Percentiles rank a stretch among this genome's conserved stretches.
These are phyloP conservation scores for Leptographium flavum DNA, from an alignment of 2,329 filamentous ascomycete species.

Conservation along the genomic window DNA sequence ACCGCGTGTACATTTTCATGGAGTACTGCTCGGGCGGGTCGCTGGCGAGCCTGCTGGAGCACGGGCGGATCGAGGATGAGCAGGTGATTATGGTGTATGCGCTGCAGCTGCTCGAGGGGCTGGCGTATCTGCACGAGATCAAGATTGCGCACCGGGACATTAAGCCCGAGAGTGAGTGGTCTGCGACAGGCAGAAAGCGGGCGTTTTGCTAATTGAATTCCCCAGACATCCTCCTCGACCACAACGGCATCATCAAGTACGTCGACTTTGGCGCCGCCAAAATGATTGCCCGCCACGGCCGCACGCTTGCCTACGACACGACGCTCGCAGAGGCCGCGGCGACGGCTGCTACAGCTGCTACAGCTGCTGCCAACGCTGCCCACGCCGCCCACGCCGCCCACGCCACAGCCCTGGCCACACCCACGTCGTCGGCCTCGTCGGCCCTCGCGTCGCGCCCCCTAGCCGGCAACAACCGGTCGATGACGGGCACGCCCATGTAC, in stretches of 20 bases:
- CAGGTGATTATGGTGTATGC: constrained; percentile 96
- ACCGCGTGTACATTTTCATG: constrained; percentile 99
- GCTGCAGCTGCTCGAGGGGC: constrained; percentile 81
- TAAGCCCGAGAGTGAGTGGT: constrained; percentile 76
- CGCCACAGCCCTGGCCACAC: background rate
- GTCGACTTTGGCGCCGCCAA: constrained; percentile 98
- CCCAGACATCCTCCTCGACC: constrained; percentile 81
- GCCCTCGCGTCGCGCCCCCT: constrained; percentile 16
- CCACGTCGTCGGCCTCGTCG: background rate
- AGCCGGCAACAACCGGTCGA: constrained; percentile 64
- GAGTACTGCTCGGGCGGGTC: constrained; percentile 96
- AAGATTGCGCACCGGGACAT: constrained; percentile 93
- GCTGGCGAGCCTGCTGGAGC: constrained; percentile 75
- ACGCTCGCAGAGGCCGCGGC: constrained; percentile 14
- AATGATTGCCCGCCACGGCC: constrained; percentile 85
- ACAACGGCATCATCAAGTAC: constrained; percentile 97
- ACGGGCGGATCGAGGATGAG: constrained; percentile 94
- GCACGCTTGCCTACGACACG: constrained; percentile 60
- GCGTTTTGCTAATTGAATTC: background rate
- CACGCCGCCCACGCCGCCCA: background rate
- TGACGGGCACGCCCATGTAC: constrained; percentile 99
- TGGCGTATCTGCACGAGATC: constrained; percentile 85
- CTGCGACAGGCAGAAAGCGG: too few species aligned
- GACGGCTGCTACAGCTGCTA: background rate
- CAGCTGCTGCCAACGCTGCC: background rate